Base-by-base conservation (phyloP, 371 early-diverging fungal species). In the Apophysomyces sp. region DNA sequence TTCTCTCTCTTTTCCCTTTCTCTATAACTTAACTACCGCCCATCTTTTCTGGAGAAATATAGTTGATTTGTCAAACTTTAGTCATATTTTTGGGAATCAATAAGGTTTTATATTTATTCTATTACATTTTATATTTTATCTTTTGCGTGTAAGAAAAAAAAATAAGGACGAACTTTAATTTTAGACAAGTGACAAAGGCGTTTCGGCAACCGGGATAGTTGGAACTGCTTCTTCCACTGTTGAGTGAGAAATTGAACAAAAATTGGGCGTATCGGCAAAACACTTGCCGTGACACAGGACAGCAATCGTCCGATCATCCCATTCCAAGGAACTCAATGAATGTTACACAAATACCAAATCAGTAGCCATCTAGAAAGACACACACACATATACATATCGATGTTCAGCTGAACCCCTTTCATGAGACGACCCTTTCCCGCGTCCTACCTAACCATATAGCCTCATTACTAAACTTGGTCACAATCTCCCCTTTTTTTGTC, bases 241-340 rank as follows among this genome's bases (percentile, higher is more conserved):
- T n/a, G n/a, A n/a, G n/a, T n/a, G n/a, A n/a, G n/a, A n/a, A n/a
- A n/a, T n/a, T n/a, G n/a, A n/a, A 12, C 34, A 37, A 37, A n/a
- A 37, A 34, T 34, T 34, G 37, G 37, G 37, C 37, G 37, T 37
- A 5, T 37, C 37, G 37, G 37, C 11, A 37, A 37, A 37, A 37
- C n/a, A 37, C 11, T 5, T 37, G 11, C 37, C 24, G 44, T 44
- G 21, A 18, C 21, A 44, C 44, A 44, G 21, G 21, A 44, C 9
- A 18, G 44, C 44, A 44, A 44, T 44, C 44, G 44, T 44, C 44
- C 44, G 44, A 44, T 44, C 44, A 44, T 21, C 44, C 44, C n/a
- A 44, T 44, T 44, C 24, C 24, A 21, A 44, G 44, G 44, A 44
- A 44, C 21, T 44, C 21, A 3, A n/a, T 18, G 18, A 18, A 44